Evolutionary conservation across 1,139 yeast genomes (phyloP).

Genomic region (Hemisphaericaspora xylofermentans): DNA sequence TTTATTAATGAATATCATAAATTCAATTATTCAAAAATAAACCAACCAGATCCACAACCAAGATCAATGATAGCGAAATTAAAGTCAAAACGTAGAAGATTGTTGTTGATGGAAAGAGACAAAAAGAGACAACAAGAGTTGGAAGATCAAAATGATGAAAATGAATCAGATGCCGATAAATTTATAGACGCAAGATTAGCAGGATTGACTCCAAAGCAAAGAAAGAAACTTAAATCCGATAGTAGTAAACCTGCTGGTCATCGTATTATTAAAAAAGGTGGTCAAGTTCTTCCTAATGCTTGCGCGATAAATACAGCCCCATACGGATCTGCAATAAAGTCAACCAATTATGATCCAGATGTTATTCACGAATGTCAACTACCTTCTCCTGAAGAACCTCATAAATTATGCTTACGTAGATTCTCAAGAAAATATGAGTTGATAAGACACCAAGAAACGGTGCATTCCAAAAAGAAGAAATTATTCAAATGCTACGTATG

Average conservation of each 20-base stretch:
- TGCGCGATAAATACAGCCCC: conserved; percentile 22
- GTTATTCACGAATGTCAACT: conserved; percentile 51
- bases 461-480: conserved; percentile 85
- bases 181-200: conserved; percentile 25
- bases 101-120: background rate
- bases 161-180: conserved; percentile 27
- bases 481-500: conserved; percentile 86
- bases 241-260: conserved; percentile 13
- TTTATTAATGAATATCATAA: conserved; percentile 37
- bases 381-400: conserved; percentile 47
- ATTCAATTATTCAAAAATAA: conserved; percentile 23
- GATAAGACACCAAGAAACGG: conserved; percentile 93
- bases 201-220: conserved; percentile 23
- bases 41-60: conserved; percentile 16
- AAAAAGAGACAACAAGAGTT: conserved; percentile 1
- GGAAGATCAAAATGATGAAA: conserved; percentile 2
- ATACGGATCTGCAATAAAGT: conserved; percentile 23
- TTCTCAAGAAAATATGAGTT: conserved; percentile 94
- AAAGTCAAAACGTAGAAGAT: conserved; percentile 3
- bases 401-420: conserved; percentile 70
- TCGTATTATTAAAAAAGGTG: conserved; percentile 15
- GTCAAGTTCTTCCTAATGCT: conserved; percentile 32
- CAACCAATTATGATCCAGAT: conserved; percentile 50
- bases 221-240: conserved; percentile 19
- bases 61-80: conserved; percentile 4